Evolutionary conservation across 164 flowering plant species (phyloP).

Genomic region (Stephania japonica): DNA sequence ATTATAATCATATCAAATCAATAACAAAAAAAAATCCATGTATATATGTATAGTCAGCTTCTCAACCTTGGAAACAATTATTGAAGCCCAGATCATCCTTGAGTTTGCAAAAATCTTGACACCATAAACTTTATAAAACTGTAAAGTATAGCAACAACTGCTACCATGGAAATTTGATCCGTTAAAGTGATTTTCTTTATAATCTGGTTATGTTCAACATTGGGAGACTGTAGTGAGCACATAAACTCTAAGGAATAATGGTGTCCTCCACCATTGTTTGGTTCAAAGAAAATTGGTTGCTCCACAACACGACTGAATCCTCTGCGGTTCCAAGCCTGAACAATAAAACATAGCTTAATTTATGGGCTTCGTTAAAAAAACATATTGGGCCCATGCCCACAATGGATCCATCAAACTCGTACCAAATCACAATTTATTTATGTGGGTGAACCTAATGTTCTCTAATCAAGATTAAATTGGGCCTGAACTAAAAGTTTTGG

Average conservation of each 20-base stretch:
- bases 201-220: constrained; percentile 1
- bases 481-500: too few species aligned
- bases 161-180: constrained; percentile 17
- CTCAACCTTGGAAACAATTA: neutral
- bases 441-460: too few species aligned
- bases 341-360: neutral
- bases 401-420: too few species aligned
- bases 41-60: too few species aligned
- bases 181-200: constrained; percentile 11
- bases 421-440: too few species aligned
- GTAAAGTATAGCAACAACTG: constrained; percentile 11
- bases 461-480: too few species aligned
- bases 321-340: constrained; percentile 22
- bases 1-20: neutral
- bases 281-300: constrained; percentile 8
- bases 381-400: too few species aligned
- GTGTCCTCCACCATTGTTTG: constrained; percentile 3
- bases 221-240: constrained; percentile 14
- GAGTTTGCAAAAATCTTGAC: neutral
- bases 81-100: neutral
- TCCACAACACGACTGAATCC: constrained; percentile 6
- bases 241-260: constrained; percentile 16
- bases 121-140: constrained; percentile 4
- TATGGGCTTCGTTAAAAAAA: too few species aligned
- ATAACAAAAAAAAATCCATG: too few species aligned